Base-by-base conservation (phyloP, 805 yeast species). In the Candida pini region DNA sequence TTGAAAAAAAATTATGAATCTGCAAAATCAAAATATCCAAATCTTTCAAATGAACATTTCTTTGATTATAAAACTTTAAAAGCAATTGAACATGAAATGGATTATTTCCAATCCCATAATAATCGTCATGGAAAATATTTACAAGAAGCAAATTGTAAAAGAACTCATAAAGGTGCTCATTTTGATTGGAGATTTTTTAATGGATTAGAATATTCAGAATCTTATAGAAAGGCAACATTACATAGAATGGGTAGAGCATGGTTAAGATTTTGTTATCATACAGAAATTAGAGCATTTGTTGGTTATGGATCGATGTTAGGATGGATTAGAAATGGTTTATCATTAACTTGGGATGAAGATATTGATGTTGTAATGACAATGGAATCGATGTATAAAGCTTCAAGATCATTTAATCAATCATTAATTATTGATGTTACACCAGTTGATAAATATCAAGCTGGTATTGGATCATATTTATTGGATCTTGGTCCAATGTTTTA, bases 321-420 rank as follows among this genome's bases (percentile, higher is more conserved):
- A 9, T 77, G 82, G 73, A 62, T 73, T 43, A 76, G 82, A 72
- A 76, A 76, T 48, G 84, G 85, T 0, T 43, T 72, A 35, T 58
- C 64, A 6, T 66, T 79, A 52, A 81, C 83, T 1, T 79, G 84
- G 83, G 87, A 79, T 50, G 64, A 67, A 36, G 87, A 79, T 51
- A 58, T 74, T 33, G 87, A 79, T 57, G 76, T 78, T 18, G 81
- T 78, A 44, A 68, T 78, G 63, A 73, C 85, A 2, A 60, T 72
- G 38, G 52, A 42, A 10, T 71, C 73, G 26, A 50, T 78, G 40
- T 61, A 65, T 39, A 49, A 50, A 27, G 46, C 78, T 27, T 74
- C 76, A 8, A 60, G 68, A 41, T 48, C 54, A n/a, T 71, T 60
- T 49, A 73, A 76, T 39, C 69, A 72, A 43, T 58, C 74, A 6